These are phyloP conservation scores for Endogone sp. DNA, from an alignment of 192 early-diverging fungal genomes.

Conservation along the genomic window DNA sequence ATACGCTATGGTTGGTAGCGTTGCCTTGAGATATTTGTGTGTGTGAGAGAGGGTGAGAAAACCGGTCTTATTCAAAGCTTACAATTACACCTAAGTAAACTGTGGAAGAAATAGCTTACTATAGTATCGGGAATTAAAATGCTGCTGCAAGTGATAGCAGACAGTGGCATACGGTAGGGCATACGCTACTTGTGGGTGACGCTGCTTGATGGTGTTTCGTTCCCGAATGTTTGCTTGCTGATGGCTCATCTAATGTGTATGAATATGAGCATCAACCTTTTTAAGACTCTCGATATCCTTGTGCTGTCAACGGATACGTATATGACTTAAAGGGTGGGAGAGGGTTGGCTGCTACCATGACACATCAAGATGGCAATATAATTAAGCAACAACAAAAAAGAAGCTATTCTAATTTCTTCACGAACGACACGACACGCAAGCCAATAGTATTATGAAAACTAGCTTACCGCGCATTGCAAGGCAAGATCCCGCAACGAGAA, in stretches of 20 bases:
- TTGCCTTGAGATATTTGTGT: neutral
- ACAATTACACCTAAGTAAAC: no score
- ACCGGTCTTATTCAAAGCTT: no score
- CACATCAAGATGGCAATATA: no score
- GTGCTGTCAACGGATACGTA: no score
- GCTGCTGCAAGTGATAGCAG: constrained; percentile 48
- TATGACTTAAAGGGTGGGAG: neutral
- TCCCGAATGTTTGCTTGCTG: constrained; percentile 62
- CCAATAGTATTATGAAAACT: neutral
- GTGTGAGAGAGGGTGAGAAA: neutral
- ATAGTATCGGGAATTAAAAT: constrained; percentile 45
- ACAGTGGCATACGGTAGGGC: constrained; percentile 57
- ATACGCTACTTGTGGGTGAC: constrained; percentile 61
- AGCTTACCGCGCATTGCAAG: constrained; percentile 58
- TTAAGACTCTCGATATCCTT: no score
- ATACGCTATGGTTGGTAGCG: constrained; percentile 27
- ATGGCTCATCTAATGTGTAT: constrained; percentile 40
- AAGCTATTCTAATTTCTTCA: no score
- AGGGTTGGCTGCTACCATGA: no score
- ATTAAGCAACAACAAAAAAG: no score
- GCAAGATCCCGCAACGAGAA: constrained; percentile 73
- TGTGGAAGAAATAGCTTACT: constrained; percentile 27
- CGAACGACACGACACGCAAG: no score
- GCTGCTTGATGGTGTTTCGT: constrained; percentile 61
- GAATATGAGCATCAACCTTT: no score